A percentile compares a stretch with the other conserved stretches of the same genome.
Evolutionary conservation across 768 basidiomycete genomes (phyloP).

Genomic region (Hygrocybe punicea): DNA sequence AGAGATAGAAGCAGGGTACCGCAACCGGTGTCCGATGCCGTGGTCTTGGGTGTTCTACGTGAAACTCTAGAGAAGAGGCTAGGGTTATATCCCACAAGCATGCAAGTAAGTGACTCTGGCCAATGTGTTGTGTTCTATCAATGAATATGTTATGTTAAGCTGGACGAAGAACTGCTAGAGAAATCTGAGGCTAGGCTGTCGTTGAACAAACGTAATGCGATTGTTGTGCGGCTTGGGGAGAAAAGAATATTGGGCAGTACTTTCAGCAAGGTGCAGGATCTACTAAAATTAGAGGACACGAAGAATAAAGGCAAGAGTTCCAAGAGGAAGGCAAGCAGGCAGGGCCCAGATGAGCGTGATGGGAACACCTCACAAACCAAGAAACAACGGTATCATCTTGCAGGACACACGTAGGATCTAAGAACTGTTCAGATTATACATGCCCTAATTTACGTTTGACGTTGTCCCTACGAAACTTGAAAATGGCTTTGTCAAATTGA

Average conservation of each 20-base stretch:
- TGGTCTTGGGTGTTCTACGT: constrained; percentile 45
- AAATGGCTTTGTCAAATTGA: no score
- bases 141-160: constrained; percentile 20
- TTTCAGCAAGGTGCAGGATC: constrained; percentile 20
- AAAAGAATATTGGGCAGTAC: constrained; percentile 55
- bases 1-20: constrained; percentile 67
- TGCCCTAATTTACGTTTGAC: no score
- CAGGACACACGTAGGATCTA: background rate
- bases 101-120: constrained; percentile 47
- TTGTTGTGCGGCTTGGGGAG: constrained; percentile 76
- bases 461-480: no score
- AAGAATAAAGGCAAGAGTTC: background rate
- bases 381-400: background rate
- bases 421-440: no score
- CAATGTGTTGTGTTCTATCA: background rate
- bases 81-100: constrained; percentile 52
- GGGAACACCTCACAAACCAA: background rate
- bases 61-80: constrained; percentile 51
- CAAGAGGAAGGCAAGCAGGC: background rate
- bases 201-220: constrained; percentile 54
- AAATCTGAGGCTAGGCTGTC: constrained; percentile 28
- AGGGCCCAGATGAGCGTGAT: background rate
- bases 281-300: background rate
- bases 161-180: constrained; percentile 53
- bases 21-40: constrained; percentile 57